phyloP scores from a whole-genome alignment of 345 rosid species.

The rapeseed (Brassica napus) region Da-Ae NC_063440.1:24390001-24390500 shows the following conservation, averaged over 20 bases:
- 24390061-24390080: conserved; percentile 83
- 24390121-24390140: conserved; percentile 81
- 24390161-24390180: conserved; percentile 67
- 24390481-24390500: conserved; percentile 26
- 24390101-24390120: conserved; percentile 91
- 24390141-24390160: conserved; percentile 82
- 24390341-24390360: conserved; percentile 74
- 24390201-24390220: conserved; percentile 76
- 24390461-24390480: conserved; percentile 7
- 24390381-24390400: conserved; percentile 76
- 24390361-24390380: conserved; percentile 62
- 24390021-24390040: conserved; percentile 71
- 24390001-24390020: conserved; percentile 50
- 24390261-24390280: conserved; percentile 66
- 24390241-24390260: conserved; percentile 63
- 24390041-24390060: conserved; percentile 55
- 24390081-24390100: conserved; percentile 61
- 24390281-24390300: conserved; percentile 83
- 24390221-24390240: conserved; percentile 62
- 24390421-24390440: too few species aligned
- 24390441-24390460: conserved; percentile 64
- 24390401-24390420: conserved; percentile 49
- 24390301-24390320: conserved; percentile 77
- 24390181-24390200: conserved; percentile 86
- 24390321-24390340: conserved; percentile 84